Base-by-base conservation (phyloP, 371 early-diverging fungal genomes). In the Mucor mucedo region DNA sequence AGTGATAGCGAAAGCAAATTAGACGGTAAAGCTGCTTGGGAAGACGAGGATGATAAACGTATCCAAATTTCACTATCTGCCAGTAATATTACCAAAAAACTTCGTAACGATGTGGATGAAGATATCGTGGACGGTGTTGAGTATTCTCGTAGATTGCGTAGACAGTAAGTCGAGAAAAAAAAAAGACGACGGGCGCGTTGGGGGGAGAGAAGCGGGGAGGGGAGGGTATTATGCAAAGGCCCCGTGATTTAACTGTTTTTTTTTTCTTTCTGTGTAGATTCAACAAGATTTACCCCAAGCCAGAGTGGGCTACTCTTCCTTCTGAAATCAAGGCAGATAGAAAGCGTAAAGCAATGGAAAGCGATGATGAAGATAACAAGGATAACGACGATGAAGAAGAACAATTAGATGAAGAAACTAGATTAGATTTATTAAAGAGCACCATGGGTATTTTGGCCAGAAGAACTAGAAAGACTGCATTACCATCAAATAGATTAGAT, bases 241-340 rank as follows among this genome's bases (percentile, higher is more conserved):
- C 21, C 21, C 21, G 21, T 21, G 21, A 21, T 21, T 21, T 21
- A 21, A 21, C 21, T 21, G 21, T 1, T 21, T 30, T 41, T 27
- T 32, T 11, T 52, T 52, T n/a, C n/a, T 45, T 21, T 53, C 4
- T 10, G 9, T 45, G 41, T 69, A 89, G 89, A 71, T 88, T 85
- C 70, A 80, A 89, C 58, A 91, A 93, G 68, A 89, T 96, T 30
- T 82, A 95, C 62, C 95, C 95, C n/a, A 88, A 85, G 5, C 95
- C 97, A 0, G 79, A 79, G 50, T 97, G 97, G 97, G 95, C 96
- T 30, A 71, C 61, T 58, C 75, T 78, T 35, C 84, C 81, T 16
- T 80, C 78, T 32, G 82, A 73, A 70, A 65, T 58, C 45, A 65
- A 70, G 50, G 63, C 52, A 52, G 55, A 62, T 29, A 69, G 66